Conservation (phyloP, 148 eudicot species). For the Arbutus unedo region DNA sequence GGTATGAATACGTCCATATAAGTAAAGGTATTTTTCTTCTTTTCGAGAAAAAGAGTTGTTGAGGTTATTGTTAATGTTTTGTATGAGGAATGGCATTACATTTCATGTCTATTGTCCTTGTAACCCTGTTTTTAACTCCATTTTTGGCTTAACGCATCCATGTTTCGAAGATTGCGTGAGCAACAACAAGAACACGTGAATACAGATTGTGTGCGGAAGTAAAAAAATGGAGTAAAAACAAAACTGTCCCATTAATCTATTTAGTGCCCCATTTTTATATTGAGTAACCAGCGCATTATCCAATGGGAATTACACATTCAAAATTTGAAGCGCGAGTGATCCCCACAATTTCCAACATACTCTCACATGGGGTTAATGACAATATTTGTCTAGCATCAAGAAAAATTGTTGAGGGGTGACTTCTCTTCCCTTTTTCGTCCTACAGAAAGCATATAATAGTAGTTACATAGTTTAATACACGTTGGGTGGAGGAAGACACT, state of each 20-base stretch:
- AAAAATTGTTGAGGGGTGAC: background rate
- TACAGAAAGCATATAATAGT: background rate
- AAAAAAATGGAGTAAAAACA: slow-evolving; percentile 2
- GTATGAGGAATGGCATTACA: too few relatives aligned
- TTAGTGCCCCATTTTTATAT: background rate
- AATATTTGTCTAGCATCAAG: slow-evolving; percentile 2
- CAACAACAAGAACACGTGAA: background rate
- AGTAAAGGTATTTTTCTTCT: too few relatives aligned
- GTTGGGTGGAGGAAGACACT: slow-evolving; percentile 14
- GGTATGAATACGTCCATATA: too few relatives aligned
- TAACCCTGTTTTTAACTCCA: background rate
- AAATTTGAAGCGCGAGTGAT: slow-evolving; percentile 5
- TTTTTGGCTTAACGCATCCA: background rate
- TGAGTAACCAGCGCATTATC: slow-evolving; percentile 18
- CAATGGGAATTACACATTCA: background rate
- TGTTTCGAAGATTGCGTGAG: background rate
- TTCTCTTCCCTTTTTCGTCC: slow-evolving; percentile 1
- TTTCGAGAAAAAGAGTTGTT: too few relatives aligned
- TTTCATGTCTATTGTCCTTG: background rate
- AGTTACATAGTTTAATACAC: background rate
- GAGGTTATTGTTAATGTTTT: too few relatives aligned
- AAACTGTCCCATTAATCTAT: slow-evolving; percentile 13
- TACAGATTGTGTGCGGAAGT: background rate
- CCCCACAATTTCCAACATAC: slow-evolving; percentile 13
- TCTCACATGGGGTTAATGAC: slow-evolving; percentile 34